Evolutionary conservation across 805 yeast genomes (phyloP), one percentile per base, ranked within the genome.

Genomic region (Starmerella bacillaris): DNA sequence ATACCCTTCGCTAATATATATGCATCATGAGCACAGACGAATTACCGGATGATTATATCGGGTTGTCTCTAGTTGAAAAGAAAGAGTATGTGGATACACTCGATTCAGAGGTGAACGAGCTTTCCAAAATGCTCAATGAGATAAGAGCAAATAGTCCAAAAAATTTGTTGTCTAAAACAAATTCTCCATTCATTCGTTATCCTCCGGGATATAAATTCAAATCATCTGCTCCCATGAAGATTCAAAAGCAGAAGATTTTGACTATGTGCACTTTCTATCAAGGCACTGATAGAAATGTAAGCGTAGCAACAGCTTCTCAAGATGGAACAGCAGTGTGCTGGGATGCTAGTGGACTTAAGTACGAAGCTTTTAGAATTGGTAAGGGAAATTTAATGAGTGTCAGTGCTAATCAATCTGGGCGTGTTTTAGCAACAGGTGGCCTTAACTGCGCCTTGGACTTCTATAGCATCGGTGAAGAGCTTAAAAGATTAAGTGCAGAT

Each of bases 401-500:
- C 4, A 35, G 31, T 3, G 41, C 35, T 9, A 37, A 35, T 21
- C 20, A 32, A 4, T 12, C 27, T 18, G 48, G 50, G 7, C 15
- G 37, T 4, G 28, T 46, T 8, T 27, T 43, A 8, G 42, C 43
- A 11, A 33, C 36, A 3, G 50, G 49, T 5, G 50, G 50, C 1
- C 37, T 46, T 17, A 36, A 43, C 18, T 45, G 50, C 34, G 28
- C 34, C n/a, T 39, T 45, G 1, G 49, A 46, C 14, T n/a, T 46
- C 3, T 46, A 38, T 30, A 22, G 37, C 4, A 27, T 44, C 3
- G 45, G 45, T 6, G 32, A 34, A 14, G 40, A 39, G 6, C 21
- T 44, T 18, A 30, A 37, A 18, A 24, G 14, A 5, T 16, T 30
- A 7, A 21, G 31, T 3, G 29, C 27, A 18, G 36, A 33, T 14